A percentile compares a stretch with the other conserved stretches of the same genome.
phyloP scores from a whole-genome alignment of 108 stramenopile species.

The Pseudonitzschia multiseries region DNA sequence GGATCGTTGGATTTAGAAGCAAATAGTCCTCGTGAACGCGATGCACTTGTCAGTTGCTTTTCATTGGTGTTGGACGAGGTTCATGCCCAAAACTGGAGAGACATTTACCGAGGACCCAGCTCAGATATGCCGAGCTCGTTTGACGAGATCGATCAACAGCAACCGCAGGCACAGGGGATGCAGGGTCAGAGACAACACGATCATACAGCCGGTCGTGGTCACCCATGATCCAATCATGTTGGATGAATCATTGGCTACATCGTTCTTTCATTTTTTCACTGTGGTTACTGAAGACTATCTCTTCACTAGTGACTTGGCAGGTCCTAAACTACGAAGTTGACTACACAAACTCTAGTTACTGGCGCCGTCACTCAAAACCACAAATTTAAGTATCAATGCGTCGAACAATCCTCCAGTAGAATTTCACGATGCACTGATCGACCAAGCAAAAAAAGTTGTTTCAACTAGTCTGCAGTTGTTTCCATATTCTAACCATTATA shows the following conservation, averaged over 20 bases:
- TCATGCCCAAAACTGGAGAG: constrained; percentile 88
- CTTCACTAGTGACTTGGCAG: neutral
- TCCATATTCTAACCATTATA: neutral
- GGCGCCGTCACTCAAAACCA: neutral
- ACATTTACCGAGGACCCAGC: constrained; percentile 81
- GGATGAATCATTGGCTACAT: neutral
- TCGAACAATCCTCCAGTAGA: neutral
- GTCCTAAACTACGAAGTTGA: neutral
- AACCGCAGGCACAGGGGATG: constrained; percentile 17
- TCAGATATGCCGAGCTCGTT: constrained; percentile 86
- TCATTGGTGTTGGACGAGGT: constrained; percentile 84
- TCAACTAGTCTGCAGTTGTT: constrained; percentile 12
- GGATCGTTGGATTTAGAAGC: constrained; percentile 83
- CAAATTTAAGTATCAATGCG: neutral
- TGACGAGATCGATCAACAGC: constrained; percentile 65
- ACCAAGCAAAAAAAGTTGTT: neutral
- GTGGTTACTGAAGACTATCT: neutral
- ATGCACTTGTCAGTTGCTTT: constrained; percentile 84
- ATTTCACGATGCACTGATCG: neutral
- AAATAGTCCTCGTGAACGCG: constrained; percentile 72
- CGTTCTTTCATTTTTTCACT: neutral
- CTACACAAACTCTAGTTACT: neutral
- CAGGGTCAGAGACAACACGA: constrained; percentile 13
- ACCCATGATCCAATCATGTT: neutral
- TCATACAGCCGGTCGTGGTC: constrained; percentile 10